phyloP scores from a whole-genome alignment of 1,139 yeast species.

The Lodderomyces beijingensis region DNA sequence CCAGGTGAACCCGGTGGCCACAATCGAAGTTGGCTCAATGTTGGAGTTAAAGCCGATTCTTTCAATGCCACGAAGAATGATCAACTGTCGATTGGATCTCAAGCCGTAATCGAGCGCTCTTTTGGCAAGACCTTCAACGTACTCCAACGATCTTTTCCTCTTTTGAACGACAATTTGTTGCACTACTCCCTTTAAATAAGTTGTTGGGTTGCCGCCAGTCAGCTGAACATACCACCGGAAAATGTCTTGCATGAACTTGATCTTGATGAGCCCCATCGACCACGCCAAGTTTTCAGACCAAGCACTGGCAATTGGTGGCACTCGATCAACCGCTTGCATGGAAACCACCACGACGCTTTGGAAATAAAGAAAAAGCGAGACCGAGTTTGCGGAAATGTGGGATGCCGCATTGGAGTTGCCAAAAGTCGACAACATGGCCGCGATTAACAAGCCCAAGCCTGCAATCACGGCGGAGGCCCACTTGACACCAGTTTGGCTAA shows the following conservation, averaged over 20 bases:
- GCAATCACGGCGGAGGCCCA: constrained; percentile 85
- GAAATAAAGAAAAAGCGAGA: constrained; percentile 69
- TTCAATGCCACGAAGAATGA: constrained; percentile 69
- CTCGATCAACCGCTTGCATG: constrained; percentile 67
- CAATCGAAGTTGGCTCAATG: constrained; percentile 72
- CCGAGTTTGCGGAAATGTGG: constrained; percentile 70
- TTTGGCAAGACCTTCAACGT: constrained; percentile 18
- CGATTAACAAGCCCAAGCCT: constrained; percentile 67
- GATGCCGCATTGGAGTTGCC: constrained; percentile 81
- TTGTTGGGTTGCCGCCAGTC: constrained; percentile 70
- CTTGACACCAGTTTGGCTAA: constrained; percentile 69
- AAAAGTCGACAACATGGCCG: constrained; percentile 65
- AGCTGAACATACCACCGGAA: constrained; percentile 79
- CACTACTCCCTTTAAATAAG: constrained; percentile 54
- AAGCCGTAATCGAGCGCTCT: constrained; percentile 31
- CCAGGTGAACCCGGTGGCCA: constrained; percentile 72
- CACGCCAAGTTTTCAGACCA: constrained; percentile 82
- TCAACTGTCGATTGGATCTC: constrained; percentile 41
- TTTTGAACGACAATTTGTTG: constrained; percentile 60
- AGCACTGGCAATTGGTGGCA: constrained; percentile 76
- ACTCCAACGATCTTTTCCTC: constrained; percentile 37
- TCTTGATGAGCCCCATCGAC: constrained; percentile 78
- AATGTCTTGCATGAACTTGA: constrained; percentile 67
- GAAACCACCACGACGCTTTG: constrained; percentile 71
- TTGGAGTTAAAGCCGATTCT: constrained; percentile 64